These are phyloP conservation scores for Sechiopsis laciniata DNA, from an alignment of 306 rosid genomes.

Conservation along the genomic window DNA sequence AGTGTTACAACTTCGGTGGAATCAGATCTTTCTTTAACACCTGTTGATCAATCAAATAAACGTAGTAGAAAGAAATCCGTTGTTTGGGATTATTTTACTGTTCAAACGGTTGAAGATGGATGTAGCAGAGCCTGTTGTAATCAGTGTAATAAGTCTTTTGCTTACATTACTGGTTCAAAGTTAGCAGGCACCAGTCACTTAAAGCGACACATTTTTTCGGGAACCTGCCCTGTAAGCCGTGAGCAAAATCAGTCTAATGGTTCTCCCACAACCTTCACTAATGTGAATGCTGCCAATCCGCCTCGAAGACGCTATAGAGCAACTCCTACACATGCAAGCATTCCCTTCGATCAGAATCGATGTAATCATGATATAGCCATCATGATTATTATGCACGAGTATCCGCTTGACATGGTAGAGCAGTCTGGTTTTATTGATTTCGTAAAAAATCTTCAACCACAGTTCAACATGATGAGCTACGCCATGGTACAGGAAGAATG, in stretches of 20 bases:
- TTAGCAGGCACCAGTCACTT: constrained; percentile 82
- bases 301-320: constrained; percentile 53
- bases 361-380: constrained; percentile 61
- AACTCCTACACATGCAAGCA: constrained; percentile 31
- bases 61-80: constrained; percentile 66
- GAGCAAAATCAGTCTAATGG: constrained; percentile 42
- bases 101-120: constrained; percentile 56
- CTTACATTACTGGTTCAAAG: constrained; percentile 72
- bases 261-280: constrained; percentile 26
- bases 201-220: constrained; percentile 62
- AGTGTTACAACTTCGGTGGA: constrained; percentile 31
- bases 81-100: constrained; percentile 83
- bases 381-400: constrained; percentile 80
- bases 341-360: constrained; percentile 54
- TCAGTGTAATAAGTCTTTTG: constrained; percentile 68
- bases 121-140: constrained; percentile 63
- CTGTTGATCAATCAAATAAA: constrained; percentile 39
- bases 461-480: constrained; percentile 43
- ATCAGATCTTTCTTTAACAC: constrained; percentile 30
- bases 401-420: constrained; percentile 80
- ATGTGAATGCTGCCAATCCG: constrained; percentile 32
- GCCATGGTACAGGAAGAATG: constrained; percentile 49
- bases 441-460: constrained; percentile 62
- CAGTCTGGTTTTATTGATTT: constrained; percentile 67
- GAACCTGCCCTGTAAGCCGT: constrained; percentile 63